Base-by-base conservation (phyloP, 495 filamentous ascomycete genomes). In the Xylaria telfairii region DNA sequence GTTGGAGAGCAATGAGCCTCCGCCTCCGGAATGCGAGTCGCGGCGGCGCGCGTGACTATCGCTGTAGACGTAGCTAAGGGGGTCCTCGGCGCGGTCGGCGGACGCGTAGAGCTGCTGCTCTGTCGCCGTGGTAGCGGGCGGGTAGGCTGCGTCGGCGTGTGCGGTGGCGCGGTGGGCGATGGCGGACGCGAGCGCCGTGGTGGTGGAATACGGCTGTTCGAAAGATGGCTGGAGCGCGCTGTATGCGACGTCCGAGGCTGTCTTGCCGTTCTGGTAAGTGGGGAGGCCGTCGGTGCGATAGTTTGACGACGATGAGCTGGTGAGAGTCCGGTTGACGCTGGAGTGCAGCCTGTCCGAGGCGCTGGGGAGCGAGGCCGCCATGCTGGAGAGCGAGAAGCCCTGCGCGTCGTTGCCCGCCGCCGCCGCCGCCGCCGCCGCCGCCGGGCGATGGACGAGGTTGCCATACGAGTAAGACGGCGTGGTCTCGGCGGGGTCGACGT, bases 381-480 rank as follows among this genome's bases (percentile, higher is more conserved):
- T 80, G n/a, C 76, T 73, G 0, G 81, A 79, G 19, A 83, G 75
- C 19, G 82, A 83, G 42, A 83, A 81, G 37, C 74, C 77, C 6
- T 77, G 66, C 21, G 76, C 70, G 15, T 83, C 79, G 49, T 76
- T 74, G 26, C 24, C 24, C 73, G 19, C 32, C 34, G 26, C 53
- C 10, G 4, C 26, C 53, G 4, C 5, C 19, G 17, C 7, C 56
- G 15, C 72, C 71, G 10, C n/a, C n/a, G n/a, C n/a, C n/a, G 76
- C 54, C 0, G 83, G 78, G 0, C 82, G 80, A 59, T 84, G 79
- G 24, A 81, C 75, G 49, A 85, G 70, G 42, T 74, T 75, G 24
- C 44, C 64, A 46, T 79, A 75, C 30, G 75, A 67, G 72, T 80
- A 75, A 37, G 69, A 13, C 39, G 78, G 57, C 8, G 78, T n/a